These are phyloP conservation scores for Pleurotus djamor DNA, from an alignment of 768 basidiomycete genomes.

Conservation along the genomic window DNA sequence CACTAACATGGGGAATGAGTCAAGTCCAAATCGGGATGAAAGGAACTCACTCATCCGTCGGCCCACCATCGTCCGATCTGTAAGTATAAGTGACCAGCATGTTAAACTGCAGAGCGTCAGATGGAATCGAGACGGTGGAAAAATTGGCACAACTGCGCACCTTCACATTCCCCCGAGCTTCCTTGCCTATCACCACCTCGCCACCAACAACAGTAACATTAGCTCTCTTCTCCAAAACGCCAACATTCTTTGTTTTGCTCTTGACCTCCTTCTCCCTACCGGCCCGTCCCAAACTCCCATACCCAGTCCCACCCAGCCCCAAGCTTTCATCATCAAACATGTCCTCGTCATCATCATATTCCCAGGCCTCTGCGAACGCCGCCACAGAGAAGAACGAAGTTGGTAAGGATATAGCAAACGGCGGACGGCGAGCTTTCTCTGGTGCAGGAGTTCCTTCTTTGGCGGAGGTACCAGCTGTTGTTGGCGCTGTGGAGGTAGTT, in stretches of 20 bases:
- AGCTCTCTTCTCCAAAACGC: conserved; percentile 84
- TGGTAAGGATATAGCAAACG: conserved; percentile 81
- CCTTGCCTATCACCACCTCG: conserved; percentile 82
- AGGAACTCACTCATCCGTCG: conserved; percentile 56
- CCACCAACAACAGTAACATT: conserved; percentile 89
- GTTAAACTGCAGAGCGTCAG: conserved; percentile 63
- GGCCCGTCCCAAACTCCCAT: conserved; percentile 20
- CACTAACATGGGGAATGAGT: background rate
- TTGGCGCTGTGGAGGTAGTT: conserved; percentile 26
- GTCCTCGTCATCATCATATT: conserved; percentile 95
- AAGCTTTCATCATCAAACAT: conserved; percentile 78
- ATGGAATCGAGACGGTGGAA: background rate
- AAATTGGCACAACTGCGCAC: conserved; percentile 38
- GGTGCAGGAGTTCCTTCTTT: conserved; percentile 18
- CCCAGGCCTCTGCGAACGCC: conserved; percentile 96
- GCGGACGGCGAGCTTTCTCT: conserved; percentile 64
- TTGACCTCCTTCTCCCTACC: conserved; percentile 45
- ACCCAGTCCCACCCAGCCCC: conserved; percentile 27
- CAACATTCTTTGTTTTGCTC: conserved; percentile 57
- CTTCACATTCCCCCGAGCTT: conserved; percentile 75
- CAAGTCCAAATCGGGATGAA: conserved; percentile 15
- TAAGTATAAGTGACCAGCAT: conserved; percentile 95
- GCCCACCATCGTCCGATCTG: conserved; percentile 80
- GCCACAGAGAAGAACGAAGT: conserved; percentile 77
- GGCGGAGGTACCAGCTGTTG: background rate